Evolutionary conservation across 495 filamentous ascomycete species (phyloP).

Genomic region (Geopyxis carbonaria): DNA sequence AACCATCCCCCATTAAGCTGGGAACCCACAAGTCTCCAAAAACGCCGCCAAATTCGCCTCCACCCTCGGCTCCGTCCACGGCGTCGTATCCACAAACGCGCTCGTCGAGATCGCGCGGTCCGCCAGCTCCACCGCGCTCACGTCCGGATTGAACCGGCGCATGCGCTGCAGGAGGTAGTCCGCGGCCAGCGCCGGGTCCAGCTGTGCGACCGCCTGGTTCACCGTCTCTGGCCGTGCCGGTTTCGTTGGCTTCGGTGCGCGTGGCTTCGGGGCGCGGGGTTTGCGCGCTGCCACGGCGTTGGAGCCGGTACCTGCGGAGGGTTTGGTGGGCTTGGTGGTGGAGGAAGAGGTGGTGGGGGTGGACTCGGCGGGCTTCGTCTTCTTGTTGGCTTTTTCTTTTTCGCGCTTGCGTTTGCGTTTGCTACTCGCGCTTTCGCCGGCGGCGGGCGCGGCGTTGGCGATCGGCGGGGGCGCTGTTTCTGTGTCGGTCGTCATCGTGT

Average conservation of each 20-base stretch:
- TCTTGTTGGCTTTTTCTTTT: conserved; percentile 30
- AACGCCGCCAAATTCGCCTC: conserved; percentile 60
- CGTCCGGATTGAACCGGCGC: conserved; percentile 54
- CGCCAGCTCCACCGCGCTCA: conserved; percentile 67
- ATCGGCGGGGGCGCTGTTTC: no score
- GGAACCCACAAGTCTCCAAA: conserved; percentile 42
- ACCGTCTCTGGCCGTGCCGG: conserved; percentile 33
- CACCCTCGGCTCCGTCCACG: conserved; percentile 43
- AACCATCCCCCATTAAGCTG: no score
- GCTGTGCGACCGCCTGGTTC: conserved; percentile 60
- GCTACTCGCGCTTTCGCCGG: no score
- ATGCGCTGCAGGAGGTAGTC: conserved; percentile 72
- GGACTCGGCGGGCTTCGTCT: no score
- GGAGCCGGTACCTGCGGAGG: no score
- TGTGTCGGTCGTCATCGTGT: no score
- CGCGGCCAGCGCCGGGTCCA: conserved; percentile 68
- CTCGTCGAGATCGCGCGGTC: conserved; percentile 37
- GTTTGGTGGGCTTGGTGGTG: no score
- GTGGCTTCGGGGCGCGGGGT: conserved; percentile 21
- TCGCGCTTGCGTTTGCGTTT: conserved; percentile 36
- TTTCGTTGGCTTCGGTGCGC: conserved; percentile 30
- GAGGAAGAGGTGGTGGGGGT: no score
- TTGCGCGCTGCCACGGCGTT: no score
- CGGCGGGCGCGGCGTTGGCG: no score
- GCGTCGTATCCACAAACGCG: conserved; percentile 56